A percentile compares a stretch with the other conserved stretches of the same genome.
These are phyloP conservation scores for Celoporthe dispersa DNA, from an alignment of 2,329 filamentous ascomycete genomes.

Conservation along the genomic window DNA sequence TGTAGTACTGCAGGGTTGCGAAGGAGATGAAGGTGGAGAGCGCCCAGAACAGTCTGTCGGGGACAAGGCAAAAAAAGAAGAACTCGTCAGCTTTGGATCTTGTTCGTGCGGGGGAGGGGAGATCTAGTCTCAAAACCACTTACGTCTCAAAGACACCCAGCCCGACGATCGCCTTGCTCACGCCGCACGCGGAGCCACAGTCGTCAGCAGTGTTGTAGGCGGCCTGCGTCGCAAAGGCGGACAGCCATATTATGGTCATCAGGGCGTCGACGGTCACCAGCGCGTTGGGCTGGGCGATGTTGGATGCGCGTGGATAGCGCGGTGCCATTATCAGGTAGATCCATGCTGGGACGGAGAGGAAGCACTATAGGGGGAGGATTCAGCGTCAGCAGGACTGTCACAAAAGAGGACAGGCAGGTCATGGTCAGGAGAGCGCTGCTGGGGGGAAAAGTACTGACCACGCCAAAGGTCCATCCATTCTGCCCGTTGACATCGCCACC, in stretches of 20 bases:
- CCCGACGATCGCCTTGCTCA: slow-evolving; percentile 67
- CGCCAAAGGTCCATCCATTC: slow-evolving; percentile 66
- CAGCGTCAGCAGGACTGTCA: slow-evolving; percentile 7
- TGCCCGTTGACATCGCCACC: slow-evolving; percentile 57
- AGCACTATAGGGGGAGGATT: slow-evolving; percentile 53
- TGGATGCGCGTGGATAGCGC: slow-evolving; percentile 64
- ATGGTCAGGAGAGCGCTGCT: background rate
- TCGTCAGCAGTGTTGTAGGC: slow-evolving; percentile 62
- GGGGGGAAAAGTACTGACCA: slow-evolving; percentile 51
- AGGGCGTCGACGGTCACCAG: slow-evolving; percentile 63
- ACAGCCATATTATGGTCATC: slow-evolving; percentile 67
- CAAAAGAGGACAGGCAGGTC: background rate
- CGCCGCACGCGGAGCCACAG: slow-evolving; percentile 60
- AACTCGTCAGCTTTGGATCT: slow-evolving; percentile 27
- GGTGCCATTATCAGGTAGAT: slow-evolving; percentile 69
- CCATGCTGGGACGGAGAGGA: slow-evolving; percentile 66
- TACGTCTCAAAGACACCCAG: slow-evolving; percentile 68
- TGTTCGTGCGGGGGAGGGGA: background rate
- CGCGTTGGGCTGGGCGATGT: slow-evolving; percentile 64
- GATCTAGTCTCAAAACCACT: slow-evolving; percentile 35
- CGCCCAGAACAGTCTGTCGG: slow-evolving; percentile 58
- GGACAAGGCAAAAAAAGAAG: background rate
- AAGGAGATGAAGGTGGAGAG: slow-evolving; percentile 59
- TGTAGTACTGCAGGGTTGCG: slow-evolving; percentile 65
- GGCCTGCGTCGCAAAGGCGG: slow-evolving; percentile 68